These are phyloP conservation scores for Stephanodiscus minutulus DNA, from an alignment of 108 stramenopile species.

Conservation along the genomic window DNA sequence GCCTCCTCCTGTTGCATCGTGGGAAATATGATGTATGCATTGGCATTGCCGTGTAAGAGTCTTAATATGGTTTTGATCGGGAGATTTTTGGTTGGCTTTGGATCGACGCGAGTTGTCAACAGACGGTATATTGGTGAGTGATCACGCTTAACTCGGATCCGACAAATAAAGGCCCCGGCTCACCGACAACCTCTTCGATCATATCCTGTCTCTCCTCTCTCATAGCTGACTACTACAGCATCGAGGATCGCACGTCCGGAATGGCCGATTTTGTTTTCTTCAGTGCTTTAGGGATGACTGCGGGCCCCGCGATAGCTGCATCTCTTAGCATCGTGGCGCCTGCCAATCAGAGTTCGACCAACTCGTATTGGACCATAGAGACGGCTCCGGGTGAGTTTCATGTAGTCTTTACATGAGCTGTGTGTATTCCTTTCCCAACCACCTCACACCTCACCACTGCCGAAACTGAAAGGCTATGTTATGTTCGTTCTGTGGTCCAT, in stretches of 20 bases:
- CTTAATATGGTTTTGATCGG: constrained; percentile 83
- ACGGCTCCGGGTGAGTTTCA: constrained; percentile 58
- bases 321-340: constrained; percentile 54
- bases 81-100: constrained; percentile 88
- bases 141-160: neutral
- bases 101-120: constrained; percentile 85
- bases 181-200: neutral
- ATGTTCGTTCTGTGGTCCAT: constrained; percentile 78
- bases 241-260: constrained; percentile 78
- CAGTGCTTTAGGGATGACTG: constrained; percentile 86
- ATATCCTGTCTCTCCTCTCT: neutral
- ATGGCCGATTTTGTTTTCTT: constrained; percentile 88
- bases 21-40: constrained; percentile 88
- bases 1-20: constrained; percentile 67
- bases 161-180: neutral
- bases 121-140: constrained; percentile 84
- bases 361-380: constrained; percentile 56
- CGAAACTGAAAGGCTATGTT: constrained; percentile 49
- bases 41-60: constrained; percentile 76
- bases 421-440: neutral
- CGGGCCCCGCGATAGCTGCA: constrained; percentile 81
- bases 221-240: constrained; percentile 68
- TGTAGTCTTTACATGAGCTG: neutral
- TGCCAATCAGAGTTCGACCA: neutral
- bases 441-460: neutral